Base-by-base conservation (phyloP, 805 yeast species). In the Yamadazyma paraphyllophila region DNA sequence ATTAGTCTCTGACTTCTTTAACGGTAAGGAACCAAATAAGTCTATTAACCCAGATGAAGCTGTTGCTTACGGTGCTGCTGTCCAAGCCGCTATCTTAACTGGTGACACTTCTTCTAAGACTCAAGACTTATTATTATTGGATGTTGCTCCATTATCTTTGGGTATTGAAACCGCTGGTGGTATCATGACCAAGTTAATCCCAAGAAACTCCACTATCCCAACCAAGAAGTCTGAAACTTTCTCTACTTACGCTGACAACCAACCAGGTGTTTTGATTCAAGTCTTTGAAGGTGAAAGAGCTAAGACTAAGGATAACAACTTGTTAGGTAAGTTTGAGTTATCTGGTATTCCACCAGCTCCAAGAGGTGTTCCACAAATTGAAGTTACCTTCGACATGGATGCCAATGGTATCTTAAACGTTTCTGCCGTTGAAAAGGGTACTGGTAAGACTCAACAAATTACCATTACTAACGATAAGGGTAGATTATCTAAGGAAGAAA, bases 101-200 rank as follows among this genome's bases (percentile, higher is more conserved):
- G 97, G 97, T 77, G 97, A 90, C 74, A 84, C 92, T 59, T 90
- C 97, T 35, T 83, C 96, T 52, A 89, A 89, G 85, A 91, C 97
- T 51, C 96, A 90, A 78, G 97, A 90, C 71, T 78, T 90, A 71
- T 78, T 92, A 67, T 80, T 91, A 65, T 82, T 92, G 68, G 98
- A 91, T 81, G 97, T 91, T 70, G 95, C 97, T 63, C 97, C 98
- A 73, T 81, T 91, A 68, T 91, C 97, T 45, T 72, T 90, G 61
- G 98, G 98, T 83, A 90, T 91, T 74, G 97, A 91, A 79, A 91
- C 97, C 58, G 97, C 97, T 63, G 97, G 98, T 80, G 97, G 97
- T 83, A 91, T 90, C 75, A 90, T 91, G 96, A 91, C 97, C 71
- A 88, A 88, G 77, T 83, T 91, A 76, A 91, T 92, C 64, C 96